phyloP scores from a whole-genome alignment of 257 asterid genomes.

The Solanum pinnatisectum region DNA sequence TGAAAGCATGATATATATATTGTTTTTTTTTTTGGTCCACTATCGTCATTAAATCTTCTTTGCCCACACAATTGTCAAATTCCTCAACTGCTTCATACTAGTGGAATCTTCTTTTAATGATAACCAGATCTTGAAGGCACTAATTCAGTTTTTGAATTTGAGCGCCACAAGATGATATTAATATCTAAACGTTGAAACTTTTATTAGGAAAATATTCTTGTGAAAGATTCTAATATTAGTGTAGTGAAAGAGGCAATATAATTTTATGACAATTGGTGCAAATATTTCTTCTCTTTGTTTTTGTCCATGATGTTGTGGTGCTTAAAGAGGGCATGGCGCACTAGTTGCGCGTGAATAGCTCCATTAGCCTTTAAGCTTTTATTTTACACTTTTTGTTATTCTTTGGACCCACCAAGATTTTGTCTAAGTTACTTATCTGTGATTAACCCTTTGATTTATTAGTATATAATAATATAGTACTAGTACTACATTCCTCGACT shows the following conservation, averaged over 20 bases:
- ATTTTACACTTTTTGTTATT: conserved; percentile 21
- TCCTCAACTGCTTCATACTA: background rate
- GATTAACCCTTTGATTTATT: background rate
- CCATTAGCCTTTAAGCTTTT: conserved; percentile 18
- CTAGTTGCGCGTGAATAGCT: conserved; percentile 35
- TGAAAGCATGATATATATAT: background rate
- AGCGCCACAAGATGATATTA: background rate
- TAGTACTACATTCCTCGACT: background rate
- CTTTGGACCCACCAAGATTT: conserved; percentile 48
- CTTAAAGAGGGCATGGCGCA: conserved; percentile 25
- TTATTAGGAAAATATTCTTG: background rate
- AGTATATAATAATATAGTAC: background rate
- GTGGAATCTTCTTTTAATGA: background rate
- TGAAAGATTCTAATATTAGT: background rate
- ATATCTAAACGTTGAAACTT: background rate
- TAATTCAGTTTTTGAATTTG: background rate
- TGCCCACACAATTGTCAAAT: background rate
- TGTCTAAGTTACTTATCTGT: background rate
- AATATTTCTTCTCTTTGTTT: background rate
- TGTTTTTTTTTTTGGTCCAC: background rate
- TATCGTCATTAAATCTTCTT: background rate
- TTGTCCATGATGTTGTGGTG: conserved; percentile 28
- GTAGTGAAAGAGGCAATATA: background rate
- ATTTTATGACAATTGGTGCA: background rate
- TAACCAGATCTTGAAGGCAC: background rate